Evolutionary conservation across 1,139 yeast species (phyloP), one percentile per base, ranked within the genome.

Genomic region (Torulaspora pretoriensis): DNA sequence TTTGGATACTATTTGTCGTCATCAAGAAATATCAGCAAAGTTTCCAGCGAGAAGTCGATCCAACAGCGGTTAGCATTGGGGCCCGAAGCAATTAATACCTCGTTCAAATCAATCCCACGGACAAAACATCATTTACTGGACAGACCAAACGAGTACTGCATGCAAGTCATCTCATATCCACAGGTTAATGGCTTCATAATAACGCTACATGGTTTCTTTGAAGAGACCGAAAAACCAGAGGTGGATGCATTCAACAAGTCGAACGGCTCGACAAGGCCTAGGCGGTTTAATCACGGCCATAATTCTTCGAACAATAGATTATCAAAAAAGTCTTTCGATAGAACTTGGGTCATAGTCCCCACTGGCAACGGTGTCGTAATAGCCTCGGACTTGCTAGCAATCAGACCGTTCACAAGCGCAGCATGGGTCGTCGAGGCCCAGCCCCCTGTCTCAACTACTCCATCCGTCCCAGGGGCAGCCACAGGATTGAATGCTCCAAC

Each of bases 151-250:
- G 68, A 75, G 40, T 90, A 82, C 60, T 77, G 95, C 35, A 77
- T 90, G 68, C 97, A 94, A 61, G 75, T 87, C 1, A 82, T 85
- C 73, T 74, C 86, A 24, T 78, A 73, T 50, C 81, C 88, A 4
- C 81, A 78, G 40, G 77, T 89, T 35, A 77, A 80, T 44, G 97
- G 95, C 6, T 79, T 92, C 54, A 72, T 84, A 60, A 77, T 90
- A 32, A 72, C 80, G 1, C 68, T 90, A 16, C 98, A 92, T 67
- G 99, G 99, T 2, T 81, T 78, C 45, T 90, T 80, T 62, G 81
- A 78, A 43, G 97, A 92, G 65, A 63, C 66, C 38, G 81, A 68
- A 5, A 72, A 70, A 40, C 87, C 84, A 8, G 77, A 71, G 35
- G 63, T 53, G 45, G 68, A 61, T 34, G 49, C 61, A n/a, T 52